Evolutionary conservation across 495 filamentous ascomycete genomes (phyloP), one percentile per base, ranked within the genome.

Genomic region (Hypoxylon trugodes): DNA sequence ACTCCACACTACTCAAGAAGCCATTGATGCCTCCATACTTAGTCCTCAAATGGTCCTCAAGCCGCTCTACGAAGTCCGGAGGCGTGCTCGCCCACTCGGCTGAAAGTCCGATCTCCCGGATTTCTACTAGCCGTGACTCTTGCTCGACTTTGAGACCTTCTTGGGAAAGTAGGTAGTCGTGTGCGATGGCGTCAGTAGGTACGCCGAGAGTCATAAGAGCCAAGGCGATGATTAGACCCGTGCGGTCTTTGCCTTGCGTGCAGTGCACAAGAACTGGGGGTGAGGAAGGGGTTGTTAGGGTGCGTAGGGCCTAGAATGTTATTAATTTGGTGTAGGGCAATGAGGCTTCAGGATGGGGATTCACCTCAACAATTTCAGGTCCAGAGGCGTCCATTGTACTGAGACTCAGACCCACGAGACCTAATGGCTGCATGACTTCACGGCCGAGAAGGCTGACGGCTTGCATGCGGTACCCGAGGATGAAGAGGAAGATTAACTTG

Each of bases 221-320:
- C 15, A 96, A 77, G 8, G 87, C 73, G n/a, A 91, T 73, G 18
- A 90, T 77, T 2, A 95, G 76, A 0, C 92, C 92, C 0, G 92
- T 95, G 0, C 91, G 84, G 69, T 96, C 92, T 68, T 96, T 96
- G 30, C 92, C 92, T 69, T 95, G 90, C 2, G 91, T 93, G 75
- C 92, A 96, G 77, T 95, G 92, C 4, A 93, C 69, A 2, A 94
- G 69, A 4, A 86, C 58, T 0, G 90, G 90, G 35, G 87, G 87
- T 12, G 79, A 74, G 2, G 64, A 55, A 4, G 76, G 62, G 3
- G 77, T 61, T 21, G 59, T 57, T 15, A 71, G 36, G 15, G 65
- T 58, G 26, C 47, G 65, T 25, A 78, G 68, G 15, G 73, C 79
- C 77, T 26, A 85, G 71, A 7, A 84, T 45, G 4, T 82, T 77